phyloP scores from a whole-genome alignment of 2,329 filamentous ascomycete species.

The Hypoxylon sp. region DNA sequence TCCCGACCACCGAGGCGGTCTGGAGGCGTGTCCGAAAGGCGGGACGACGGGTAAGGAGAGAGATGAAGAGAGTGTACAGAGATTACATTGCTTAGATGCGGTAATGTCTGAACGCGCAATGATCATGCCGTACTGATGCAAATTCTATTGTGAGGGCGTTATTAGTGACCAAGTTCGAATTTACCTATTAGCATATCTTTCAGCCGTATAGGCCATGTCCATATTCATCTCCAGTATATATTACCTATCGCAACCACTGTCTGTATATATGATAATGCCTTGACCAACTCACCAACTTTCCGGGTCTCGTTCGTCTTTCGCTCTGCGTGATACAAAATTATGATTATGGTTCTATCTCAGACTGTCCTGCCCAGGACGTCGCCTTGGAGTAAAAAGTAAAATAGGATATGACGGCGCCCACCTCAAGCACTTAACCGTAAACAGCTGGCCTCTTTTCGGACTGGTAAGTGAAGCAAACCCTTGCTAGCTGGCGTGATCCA shows the following conservation, averaged over 20 bases:
- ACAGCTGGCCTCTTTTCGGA: background rate
- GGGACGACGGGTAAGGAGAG: conserved; percentile 46
- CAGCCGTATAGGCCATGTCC: background rate
- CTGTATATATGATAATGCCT: background rate
- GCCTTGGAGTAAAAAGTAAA: too few relatives aligned
- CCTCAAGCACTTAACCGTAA: background rate
- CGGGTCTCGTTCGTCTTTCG: background rate
- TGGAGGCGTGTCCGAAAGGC: conserved; percentile 49
- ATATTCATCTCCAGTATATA: conserved; percentile 1
- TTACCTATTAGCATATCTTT: conserved; percentile 4
- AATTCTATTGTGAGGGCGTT: conserved; percentile 1
- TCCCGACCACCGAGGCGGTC: conserved; percentile 48
- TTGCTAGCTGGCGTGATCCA: too few relatives aligned
- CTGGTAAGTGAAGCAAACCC: background rate
- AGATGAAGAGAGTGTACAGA: conserved; percentile 50
- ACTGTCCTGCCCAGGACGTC: background rate
- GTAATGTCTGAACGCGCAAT: background rate
- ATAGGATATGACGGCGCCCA: too few relatives aligned
- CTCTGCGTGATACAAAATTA: background rate
- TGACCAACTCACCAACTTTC: background rate
- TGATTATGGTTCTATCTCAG: background rate
- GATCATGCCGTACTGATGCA: background rate
- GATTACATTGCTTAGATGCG: conserved; percentile 47
- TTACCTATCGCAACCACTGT: conserved; percentile 8
- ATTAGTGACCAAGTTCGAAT: conserved; percentile 10